Evolutionary conservation across 2,329 filamentous ascomycete genomes (phyloP).

Genomic region (Didymella lethalis): DNA sequence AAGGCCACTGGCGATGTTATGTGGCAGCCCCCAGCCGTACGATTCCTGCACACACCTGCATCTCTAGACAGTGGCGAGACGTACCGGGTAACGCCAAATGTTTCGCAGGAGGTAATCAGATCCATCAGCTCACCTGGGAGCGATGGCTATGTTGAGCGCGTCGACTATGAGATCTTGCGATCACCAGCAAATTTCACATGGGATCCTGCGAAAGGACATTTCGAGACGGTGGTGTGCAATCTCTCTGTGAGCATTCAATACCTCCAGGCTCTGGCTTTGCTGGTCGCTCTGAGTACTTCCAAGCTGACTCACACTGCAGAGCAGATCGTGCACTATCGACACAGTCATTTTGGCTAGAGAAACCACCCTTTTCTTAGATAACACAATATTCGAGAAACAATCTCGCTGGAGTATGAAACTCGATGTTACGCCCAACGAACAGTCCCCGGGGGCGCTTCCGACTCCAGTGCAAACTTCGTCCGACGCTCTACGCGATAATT

Average conservation of each 20-base stretch:
- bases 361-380: slow-evolving; percentile 34
- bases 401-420: slow-evolving; percentile 42
- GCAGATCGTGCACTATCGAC: background rate
- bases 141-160: slow-evolving; percentile 13
- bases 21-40: slow-evolving; percentile 35
- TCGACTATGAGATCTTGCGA: slow-evolving; percentile 22
- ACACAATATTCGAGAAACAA: slow-evolving; percentile 42
- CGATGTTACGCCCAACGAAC: slow-evolving; percentile 1
- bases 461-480: no score
- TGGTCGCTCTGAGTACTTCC: background rate
- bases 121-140: background rate
- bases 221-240: slow-evolving; percentile 29
- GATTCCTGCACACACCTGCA: slow-evolving; percentile 28
- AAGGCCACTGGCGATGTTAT: slow-evolving; percentile 28
- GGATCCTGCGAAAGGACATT: slow-evolving; percentile 30
- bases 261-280: background rate
- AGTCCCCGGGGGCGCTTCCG: background rate
- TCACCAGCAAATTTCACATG: slow-evolving; percentile 28
- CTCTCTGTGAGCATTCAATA: background rate
- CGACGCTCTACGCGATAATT: background rate
- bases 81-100: slow-evolving; percentile 34
- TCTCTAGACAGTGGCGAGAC: slow-evolving; percentile 23
- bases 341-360: slow-evolving; percentile 28
- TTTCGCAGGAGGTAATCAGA: background rate
- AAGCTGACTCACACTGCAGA: background rate